phyloP scores from a whole-genome alignment of 257 asterid genomes.

The Nemophila menziesii region DNA sequence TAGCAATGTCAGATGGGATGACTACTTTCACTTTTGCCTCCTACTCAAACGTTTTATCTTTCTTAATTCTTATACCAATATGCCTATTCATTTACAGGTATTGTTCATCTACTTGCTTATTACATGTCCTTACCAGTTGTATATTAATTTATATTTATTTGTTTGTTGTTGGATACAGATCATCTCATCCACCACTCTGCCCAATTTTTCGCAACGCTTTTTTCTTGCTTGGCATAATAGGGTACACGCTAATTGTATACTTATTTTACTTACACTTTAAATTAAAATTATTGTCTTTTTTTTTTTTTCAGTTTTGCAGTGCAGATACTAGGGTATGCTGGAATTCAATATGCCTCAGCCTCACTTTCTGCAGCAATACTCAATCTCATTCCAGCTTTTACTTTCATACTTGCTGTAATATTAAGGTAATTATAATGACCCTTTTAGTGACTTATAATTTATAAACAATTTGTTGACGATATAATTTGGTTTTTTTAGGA shows the following conservation, averaged over 20 bases:
- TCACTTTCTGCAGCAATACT: constrained; percentile 42
- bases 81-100: constrained; percentile 37
- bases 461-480: not conserved
- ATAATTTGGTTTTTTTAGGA: constrained; percentile 18
- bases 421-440: constrained; percentile 36
- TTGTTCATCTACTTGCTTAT: not conserved
- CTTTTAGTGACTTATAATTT: not conserved
- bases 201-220: constrained; percentile 32
- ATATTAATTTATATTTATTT: not conserved
- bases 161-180: constrained; percentile 14
- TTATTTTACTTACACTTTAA: not conserved
- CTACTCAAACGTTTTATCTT: constrained; percentile 36
- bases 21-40: constrained; percentile 30
- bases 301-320: constrained; percentile 26
- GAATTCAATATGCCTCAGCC: constrained; percentile 40
- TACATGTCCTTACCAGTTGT: not conserved
- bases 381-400: constrained; percentile 58
- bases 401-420: constrained; percentile 43
- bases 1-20: constrained; percentile 48
- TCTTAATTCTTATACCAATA: constrained; percentile 36
- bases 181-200: constrained; percentile 34
- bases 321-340: constrained; percentile 49
- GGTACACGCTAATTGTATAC: constrained; percentile 27
- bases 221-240: constrained; percentile 51
- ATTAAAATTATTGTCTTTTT: not conserved